phyloP scores from a whole-genome alignment of 805 yeast genomes.

The Sugiyamaella lignohabitans region DNA sequence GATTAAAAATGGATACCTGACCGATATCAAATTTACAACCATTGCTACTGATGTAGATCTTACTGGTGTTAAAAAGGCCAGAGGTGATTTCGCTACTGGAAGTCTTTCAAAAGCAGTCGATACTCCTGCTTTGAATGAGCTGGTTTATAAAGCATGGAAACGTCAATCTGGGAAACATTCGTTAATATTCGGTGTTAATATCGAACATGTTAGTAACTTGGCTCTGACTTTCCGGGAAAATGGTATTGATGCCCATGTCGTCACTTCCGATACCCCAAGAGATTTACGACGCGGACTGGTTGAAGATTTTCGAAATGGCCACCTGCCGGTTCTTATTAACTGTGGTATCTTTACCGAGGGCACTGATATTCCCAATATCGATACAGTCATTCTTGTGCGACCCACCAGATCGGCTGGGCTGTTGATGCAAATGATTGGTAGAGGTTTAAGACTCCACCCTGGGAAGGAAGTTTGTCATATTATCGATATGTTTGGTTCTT shows the following conservation, averaged over 20 bases:
- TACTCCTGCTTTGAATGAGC: slow-evolving; percentile 45
- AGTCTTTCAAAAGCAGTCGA: slow-evolving; percentile 52
- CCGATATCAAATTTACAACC: slow-evolving; percentile 59
- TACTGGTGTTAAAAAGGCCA: slow-evolving; percentile 28
- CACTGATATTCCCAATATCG: slow-evolving; percentile 86
- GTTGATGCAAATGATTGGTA: slow-evolving; percentile 81
- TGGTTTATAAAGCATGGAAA: slow-evolving; percentile 49
- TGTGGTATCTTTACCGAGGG: slow-evolving; percentile 93
- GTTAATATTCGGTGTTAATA: slow-evolving; percentile 70
- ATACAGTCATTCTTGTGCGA: slow-evolving; percentile 67
- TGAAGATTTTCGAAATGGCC: slow-evolving; percentile 53
- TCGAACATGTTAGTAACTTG: slow-evolving; percentile 55
- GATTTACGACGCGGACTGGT: slow-evolving; percentile 47
- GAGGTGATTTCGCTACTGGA: slow-evolving; percentile 50
- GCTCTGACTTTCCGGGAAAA: slow-evolving; percentile 45
- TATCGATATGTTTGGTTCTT: slow-evolving; percentile 66
- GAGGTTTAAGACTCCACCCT: slow-evolving; percentile 66
- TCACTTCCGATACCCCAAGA: slow-evolving; percentile 58
- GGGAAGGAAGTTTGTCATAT: slow-evolving; percentile 65
- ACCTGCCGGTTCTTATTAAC: slow-evolving; percentile 68
- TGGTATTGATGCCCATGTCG: slow-evolving; percentile 65
- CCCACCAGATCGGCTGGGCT: slow-evolving; percentile 74
- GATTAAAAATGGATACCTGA: slow-evolving; percentile 62
- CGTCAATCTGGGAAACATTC: slow-evolving; percentile 49
- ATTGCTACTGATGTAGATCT: slow-evolving; percentile 46